phyloP scores from a whole-genome alignment of 2,329 filamentous ascomycete genomes.

The Pestalotiopsis fici region DNA sequence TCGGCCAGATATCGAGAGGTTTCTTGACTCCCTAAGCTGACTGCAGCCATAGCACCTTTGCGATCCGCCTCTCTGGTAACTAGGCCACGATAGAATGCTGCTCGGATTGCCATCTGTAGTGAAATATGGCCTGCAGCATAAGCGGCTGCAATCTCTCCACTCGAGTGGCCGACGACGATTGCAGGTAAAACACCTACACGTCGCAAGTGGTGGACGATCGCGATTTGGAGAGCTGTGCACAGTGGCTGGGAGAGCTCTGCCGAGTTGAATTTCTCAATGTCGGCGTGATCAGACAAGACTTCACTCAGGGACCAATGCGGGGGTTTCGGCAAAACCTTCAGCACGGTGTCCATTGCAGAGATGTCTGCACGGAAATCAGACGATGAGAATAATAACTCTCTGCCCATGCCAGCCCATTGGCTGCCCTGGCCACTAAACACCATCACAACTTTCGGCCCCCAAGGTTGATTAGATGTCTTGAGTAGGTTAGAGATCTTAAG shows the following conservation, averaged over 20 bases:
- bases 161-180: background rate
- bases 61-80: background rate
- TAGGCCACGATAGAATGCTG: background rate
- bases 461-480: background rate
- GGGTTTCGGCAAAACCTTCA: conserved; percentile 14
- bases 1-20: background rate
- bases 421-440: conserved; percentile 44
- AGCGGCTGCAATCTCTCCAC: conserved; percentile 3
- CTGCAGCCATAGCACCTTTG: background rate
- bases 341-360: conserved; percentile 31
- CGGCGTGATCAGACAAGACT: background rate
- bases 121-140: background rate
- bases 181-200: background rate
- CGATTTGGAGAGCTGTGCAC: conserved; percentile 2
- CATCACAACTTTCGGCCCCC: background rate
- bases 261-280: background rate
- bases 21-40: background rate
- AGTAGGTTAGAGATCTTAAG: background rate
- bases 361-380: conserved; percentile 34
- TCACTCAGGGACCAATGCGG: background rate
- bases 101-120: background rate
- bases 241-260: background rate
- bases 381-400: conserved; percentile 38
- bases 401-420: conserved; percentile 42
- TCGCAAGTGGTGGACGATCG: background rate